Conservation (phyloP, 2,329 filamentous ascomycete species). For the Colletotrichum costaricense region DNA sequence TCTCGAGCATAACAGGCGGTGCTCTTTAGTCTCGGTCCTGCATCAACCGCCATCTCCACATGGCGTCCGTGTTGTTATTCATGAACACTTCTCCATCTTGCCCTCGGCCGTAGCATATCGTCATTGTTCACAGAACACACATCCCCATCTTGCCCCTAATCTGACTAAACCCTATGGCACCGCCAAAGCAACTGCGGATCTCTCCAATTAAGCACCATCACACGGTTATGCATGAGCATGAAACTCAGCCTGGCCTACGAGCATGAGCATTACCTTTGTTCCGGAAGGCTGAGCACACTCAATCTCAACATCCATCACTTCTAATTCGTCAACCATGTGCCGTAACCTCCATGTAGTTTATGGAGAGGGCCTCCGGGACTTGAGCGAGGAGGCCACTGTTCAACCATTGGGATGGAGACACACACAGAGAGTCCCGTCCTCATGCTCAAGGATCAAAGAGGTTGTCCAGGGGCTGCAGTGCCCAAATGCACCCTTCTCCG, state of each 20-base stretch:
- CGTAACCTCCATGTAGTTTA: not conserved
- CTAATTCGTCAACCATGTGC: conserved; percentile 10
- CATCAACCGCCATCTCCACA: conserved; percentile 29
- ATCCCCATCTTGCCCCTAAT: not conserved
- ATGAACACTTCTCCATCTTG: not conserved
- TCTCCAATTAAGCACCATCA: not conserved
- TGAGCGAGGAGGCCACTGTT: conserved; percentile 2
- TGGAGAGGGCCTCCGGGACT: conserved; percentile 10
- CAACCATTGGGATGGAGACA: not conserved
- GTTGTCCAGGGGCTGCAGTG: conserved; percentile 5
- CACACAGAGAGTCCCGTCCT: not conserved
- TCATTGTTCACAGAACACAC: conserved; percentile 5
- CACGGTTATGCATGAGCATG: conserved; percentile 1
- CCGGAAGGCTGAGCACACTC: conserved; percentile 27
- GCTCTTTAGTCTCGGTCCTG: conserved; percentile 24
- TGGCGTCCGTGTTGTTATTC: conserved; percentile 3
- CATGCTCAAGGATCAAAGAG: conserved; percentile 11
- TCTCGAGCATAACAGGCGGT: conserved; percentile 31
- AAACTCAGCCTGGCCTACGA: not conserved
- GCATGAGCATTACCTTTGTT: not conserved
- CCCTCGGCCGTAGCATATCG: conserved; percentile 3
- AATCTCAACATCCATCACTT: conserved; percentile 12
- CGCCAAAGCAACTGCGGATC: not conserved
- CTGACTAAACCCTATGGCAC: not conserved
- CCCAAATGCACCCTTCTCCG: not conserved